These are phyloP conservation scores for Lumnitzera littorea DNA, from an alignment of 345 rosid species.

Conservation along the genomic window DNA sequence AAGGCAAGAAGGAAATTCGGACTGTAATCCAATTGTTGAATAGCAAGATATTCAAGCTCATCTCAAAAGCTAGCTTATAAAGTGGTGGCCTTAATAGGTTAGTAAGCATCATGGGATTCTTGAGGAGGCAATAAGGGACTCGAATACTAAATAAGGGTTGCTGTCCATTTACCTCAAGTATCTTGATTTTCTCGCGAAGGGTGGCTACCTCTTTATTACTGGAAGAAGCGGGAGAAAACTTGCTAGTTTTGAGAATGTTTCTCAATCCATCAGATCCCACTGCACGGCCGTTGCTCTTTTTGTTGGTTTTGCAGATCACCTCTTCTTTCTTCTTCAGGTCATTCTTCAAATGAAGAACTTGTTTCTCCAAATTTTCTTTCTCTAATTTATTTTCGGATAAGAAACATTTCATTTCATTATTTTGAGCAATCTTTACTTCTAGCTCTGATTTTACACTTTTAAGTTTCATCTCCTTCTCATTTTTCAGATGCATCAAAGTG, in stretches of 20 bases:
- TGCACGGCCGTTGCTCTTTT: constrained; percentile 3
- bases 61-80: no score
- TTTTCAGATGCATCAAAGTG: constrained; percentile 2
- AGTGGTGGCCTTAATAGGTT: no score
- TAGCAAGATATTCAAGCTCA: neutral
- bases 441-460: constrained; percentile 10
- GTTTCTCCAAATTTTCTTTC: constrained; percentile 19
- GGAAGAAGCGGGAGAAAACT: constrained; percentile 3
- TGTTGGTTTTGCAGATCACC: constrained; percentile 1
- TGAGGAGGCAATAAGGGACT: neutral
- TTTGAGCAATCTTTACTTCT: constrained; percentile 7
- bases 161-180: constrained; percentile 12
- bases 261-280: neutral
- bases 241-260: neutral
- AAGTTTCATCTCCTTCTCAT: constrained; percentile 8
- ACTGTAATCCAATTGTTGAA: neutral
- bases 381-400: constrained; percentile 2
- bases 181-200: constrained; percentile 13
- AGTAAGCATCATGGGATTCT: neutral
- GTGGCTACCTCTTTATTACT: constrained; percentile 4
- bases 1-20: neutral
- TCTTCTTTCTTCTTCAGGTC: constrained; percentile 15
- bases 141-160: neutral
- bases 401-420: constrained; percentile 10
- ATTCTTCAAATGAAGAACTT: constrained; percentile 8